phyloP scores from a whole-genome alignment of 2,329 filamentous ascomycete species.

The Fusarium tanahbumbuense region DNA sequence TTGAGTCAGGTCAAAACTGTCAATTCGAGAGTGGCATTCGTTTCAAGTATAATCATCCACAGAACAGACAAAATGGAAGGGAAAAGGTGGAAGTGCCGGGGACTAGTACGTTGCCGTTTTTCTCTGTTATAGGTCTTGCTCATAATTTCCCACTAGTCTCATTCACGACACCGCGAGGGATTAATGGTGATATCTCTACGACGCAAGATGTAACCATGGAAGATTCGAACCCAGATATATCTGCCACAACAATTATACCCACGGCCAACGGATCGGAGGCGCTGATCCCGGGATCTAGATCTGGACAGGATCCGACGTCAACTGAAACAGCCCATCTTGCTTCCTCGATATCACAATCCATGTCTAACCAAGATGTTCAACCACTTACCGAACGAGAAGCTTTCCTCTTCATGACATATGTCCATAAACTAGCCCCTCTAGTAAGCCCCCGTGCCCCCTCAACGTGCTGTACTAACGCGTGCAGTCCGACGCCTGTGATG shows the following conservation, averaged over 20 bases:
- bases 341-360: not conserved
- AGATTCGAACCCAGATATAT: not conserved
- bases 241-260: not conserved
- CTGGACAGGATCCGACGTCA: not conserved
- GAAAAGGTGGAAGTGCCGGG: not conserved
- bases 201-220: too few species aligned
- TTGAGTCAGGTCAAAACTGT: not conserved
- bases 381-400: not conserved
- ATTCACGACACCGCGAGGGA: not conserved
- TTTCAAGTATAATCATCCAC: not conserved
- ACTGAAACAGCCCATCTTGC: not conserved
- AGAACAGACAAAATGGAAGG: not conserved
- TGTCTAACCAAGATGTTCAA: not conserved
- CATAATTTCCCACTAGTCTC: not conserved
- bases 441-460: not conserved
- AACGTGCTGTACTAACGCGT: not conserved
- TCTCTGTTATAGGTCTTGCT: too few species aligned
- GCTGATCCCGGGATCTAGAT: not conserved
- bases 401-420: slow-evolving; percentile 12
- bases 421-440: not conserved
- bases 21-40: slow-evolving; percentile 9
- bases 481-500: slow-evolving; percentile 2
- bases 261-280: not conserved
- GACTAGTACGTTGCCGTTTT: not conserved
- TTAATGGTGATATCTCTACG: not conserved